A percentile compares a stretch with the other conserved stretches of the same genome.
These are phyloP conservation scores for Blastobotrys arbuscula DNA, from an alignment of 1,139 yeast genomes.

Conservation along the genomic window DNA sequence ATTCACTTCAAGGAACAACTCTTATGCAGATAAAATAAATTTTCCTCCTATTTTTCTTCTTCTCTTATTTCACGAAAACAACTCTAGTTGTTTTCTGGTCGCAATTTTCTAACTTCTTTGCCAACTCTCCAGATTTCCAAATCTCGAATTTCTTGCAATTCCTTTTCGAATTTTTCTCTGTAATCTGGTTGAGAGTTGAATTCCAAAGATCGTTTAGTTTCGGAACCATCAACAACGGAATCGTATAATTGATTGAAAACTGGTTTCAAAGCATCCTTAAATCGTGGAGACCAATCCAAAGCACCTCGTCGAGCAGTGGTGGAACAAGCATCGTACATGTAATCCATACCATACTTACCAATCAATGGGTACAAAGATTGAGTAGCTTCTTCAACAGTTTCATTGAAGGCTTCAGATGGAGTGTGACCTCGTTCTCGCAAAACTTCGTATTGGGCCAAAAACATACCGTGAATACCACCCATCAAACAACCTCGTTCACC, in stretches of 20 bases:
- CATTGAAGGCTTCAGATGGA: conserved; percentile 99
- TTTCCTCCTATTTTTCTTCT: not conserved
- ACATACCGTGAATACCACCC: conserved; percentile 99
- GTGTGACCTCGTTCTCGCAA: conserved; percentile 99
- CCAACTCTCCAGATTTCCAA: conserved; percentile 99
- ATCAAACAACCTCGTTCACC: conserved; percentile 99
- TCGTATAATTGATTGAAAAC: conserved; percentile 94
- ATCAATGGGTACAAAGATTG: conserved; percentile 98
- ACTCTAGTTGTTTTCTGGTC: conserved; percentile 92
- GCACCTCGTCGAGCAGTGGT: conserved; percentile 99
- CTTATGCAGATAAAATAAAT: not conserved
- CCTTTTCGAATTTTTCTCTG: conserved; percentile 94
- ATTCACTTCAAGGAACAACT: conserved; percentile 17
- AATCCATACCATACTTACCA: conserved; percentile 99
- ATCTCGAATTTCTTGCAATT: conserved; percentile 85
- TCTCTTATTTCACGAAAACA: not conserved
- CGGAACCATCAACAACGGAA: conserved; percentile 92
- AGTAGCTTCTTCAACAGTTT: conserved; percentile 99
- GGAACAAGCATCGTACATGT: conserved; percentile 99
- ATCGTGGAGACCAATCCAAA: conserved; percentile 98
- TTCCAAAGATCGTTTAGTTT: conserved; percentile 96
- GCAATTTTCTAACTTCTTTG: conserved; percentile 98
- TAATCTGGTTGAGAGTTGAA: conserved; percentile 97
- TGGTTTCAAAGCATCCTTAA: conserved; percentile 98
- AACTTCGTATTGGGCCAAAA: conserved; percentile 99